Evolutionary conservation across 306 rosid species (phyloP), one percentile per base, ranked within the genome.

Genomic region (Vicia villosa): DNA sequence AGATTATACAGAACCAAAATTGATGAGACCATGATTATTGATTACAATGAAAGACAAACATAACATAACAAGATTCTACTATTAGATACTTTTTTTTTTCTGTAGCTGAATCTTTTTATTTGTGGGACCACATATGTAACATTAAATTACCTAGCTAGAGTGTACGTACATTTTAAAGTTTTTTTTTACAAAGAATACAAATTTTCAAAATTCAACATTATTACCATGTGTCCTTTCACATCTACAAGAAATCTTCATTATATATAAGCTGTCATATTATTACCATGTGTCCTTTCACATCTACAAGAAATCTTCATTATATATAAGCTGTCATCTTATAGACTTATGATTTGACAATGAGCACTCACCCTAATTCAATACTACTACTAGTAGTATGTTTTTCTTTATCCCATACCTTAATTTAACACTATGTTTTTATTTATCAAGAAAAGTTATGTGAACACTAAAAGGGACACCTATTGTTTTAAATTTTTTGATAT

Each of bases 161-260:
- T n/a, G n/a, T n/a, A n/a, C n/a, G n/a, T 22, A 22, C 3, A 24
- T 50, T 36, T 65, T 54, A 19, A 64, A 19, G 7, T 30, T 32
- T 28, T 54, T 13, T 46, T 30, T 10, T 2, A 8, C 41, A 42
- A 26, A 74, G 40, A 74, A 8, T n/a, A 5, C 13, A 22, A n/a
- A 45, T 34, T 59, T 32, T 56, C 80, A 50, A 37, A 51, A 28
- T 65, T 69, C 30, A 3, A 15, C 32, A 65, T 61, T 43, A 76
- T 38, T 68, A 22, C 22, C 24, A 32, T 22, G 12, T 57, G 65
- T 64, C 58, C 30, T 65, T 74, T 74, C 68, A 43, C 49, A 40
- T 10, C 19, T 20, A 34, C 47, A 10, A 15, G 71, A 24, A 63
- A 52, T 65, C 57, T 17, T 64, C 20, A 8, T n/a, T n/a, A 15